Evolutionary conservation across 331 rosid species (phyloP).

Genomic region (Quercus phellos): DNA sequence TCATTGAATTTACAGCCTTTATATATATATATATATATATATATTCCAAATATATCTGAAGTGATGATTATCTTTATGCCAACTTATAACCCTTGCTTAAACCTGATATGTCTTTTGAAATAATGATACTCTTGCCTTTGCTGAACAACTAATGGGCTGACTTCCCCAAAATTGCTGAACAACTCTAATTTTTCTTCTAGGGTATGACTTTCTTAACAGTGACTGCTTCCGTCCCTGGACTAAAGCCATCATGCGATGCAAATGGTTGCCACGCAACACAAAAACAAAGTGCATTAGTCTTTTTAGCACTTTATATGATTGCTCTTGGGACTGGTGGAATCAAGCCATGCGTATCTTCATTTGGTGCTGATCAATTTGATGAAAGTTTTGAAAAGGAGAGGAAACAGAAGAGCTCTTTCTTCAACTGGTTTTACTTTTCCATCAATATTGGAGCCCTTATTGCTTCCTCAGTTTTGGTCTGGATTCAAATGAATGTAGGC

Average conservation of each 20-base stretch:
- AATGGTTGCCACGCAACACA: conserved; percentile 47
- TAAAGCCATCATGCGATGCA: conserved; percentile 48
- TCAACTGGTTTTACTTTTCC: conserved; percentile 87
- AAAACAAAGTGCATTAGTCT: conserved; percentile 37
- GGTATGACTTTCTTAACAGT: conserved; percentile 63
- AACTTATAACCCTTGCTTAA: not conserved
- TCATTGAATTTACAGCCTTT: not conserved
- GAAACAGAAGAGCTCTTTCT: conserved; percentile 62
- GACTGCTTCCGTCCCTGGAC: conserved; percentile 50
- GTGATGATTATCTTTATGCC: too few species aligned
- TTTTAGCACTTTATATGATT: conserved; percentile 64
- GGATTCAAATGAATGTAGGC: conserved; percentile 71
- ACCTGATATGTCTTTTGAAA: not conserved
- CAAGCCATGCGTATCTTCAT: conserved; percentile 81
- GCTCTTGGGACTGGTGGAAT: conserved; percentile 90
- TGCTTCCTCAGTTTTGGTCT: conserved; percentile 65
- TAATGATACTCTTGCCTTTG: too few species aligned
- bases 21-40: too few species aligned
- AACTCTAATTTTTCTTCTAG: conserved; percentile 27
- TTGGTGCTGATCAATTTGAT: conserved; percentile 90
- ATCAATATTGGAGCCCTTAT: conserved; percentile 62
- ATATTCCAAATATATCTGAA: too few species aligned
- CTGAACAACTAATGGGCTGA: not conserved
- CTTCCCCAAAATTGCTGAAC: not conserved
- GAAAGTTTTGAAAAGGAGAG: conserved; percentile 53